A percentile compares a stretch with the other conserved stretches of the same genome.
Conservation (phyloP, 2,329 filamentous ascomycete genomes). For the Pseudocercospora crystallina region DNA sequence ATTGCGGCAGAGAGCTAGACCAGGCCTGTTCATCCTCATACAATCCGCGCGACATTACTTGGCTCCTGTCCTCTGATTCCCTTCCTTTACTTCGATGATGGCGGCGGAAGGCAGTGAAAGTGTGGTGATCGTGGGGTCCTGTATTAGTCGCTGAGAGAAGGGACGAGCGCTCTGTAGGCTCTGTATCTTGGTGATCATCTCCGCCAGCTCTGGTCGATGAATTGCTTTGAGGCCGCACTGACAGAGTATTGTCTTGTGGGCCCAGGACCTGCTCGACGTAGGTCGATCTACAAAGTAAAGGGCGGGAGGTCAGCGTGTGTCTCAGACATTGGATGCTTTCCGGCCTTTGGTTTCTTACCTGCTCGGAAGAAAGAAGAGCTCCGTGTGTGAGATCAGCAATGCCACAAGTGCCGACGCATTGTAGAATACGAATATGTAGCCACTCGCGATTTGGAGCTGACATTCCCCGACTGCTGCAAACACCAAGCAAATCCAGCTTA, state of each 20-base stretch:
- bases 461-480: constrained; percentile 73
- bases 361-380: constrained; percentile 70
- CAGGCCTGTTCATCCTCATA: constrained; percentile 79
- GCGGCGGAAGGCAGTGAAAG: too few species aligned
- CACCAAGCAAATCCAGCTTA: constrained; percentile 73
- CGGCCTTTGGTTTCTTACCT: too few species aligned
- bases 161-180: constrained; percentile 56
- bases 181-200: constrained; percentile 17
- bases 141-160: too few species aligned
- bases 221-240: constrained; percentile 29
- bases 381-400: constrained; percentile 71
- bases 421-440: constrained; percentile 80
- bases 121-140: too few species aligned
- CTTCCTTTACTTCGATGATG: too few species aligned
- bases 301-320: too few species aligned
- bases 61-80: too few species aligned
- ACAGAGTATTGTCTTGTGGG: constrained; percentile 21
- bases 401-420: constrained; percentile 74
- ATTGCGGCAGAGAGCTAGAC: constrained; percentile 75
- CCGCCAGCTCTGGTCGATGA: constrained; percentile 25
- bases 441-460: constrained; percentile 68
- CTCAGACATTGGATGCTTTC: too few species aligned
- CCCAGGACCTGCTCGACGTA: constrained; percentile 61
- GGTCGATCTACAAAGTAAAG: too few species aligned
- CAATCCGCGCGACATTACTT: constrained; percentile 19